These are phyloP conservation scores for Trichoderma polysporum DNA, from an alignment of 2,329 filamentous ascomycete genomes.

Conservation along the genomic window DNA sequence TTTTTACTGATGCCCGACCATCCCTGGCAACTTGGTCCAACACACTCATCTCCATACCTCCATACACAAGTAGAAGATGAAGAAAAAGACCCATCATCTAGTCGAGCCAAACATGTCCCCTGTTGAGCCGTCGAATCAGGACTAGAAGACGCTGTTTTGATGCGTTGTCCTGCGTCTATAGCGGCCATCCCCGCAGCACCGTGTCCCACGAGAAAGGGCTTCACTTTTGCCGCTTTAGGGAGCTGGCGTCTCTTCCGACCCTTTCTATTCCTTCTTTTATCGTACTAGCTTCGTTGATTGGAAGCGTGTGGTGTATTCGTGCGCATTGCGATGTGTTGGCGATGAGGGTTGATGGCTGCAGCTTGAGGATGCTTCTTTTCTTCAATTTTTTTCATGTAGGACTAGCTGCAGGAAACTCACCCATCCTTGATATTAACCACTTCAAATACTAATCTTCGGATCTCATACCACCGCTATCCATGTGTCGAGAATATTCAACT, in stretches of 20 bases:
- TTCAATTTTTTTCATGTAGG: not conserved
- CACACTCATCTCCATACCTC: not conserved
- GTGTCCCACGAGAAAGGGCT: not conserved
- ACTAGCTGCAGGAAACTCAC: not conserved
- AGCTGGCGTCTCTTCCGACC: not conserved
- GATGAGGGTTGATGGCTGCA: not conserved
- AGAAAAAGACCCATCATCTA: not conserved
- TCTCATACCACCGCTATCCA: not conserved
- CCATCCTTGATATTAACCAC: not conserved
- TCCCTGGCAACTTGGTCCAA: not conserved
- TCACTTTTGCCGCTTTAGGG: not conserved
- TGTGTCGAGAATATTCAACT: not conserved
- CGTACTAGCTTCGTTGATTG: not conserved
- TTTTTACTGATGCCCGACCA: not conserved
- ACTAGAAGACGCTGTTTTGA: conserved; percentile 8
- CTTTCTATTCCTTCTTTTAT: not conserved
- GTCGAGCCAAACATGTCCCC: not conserved
- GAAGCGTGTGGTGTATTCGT: not conserved
- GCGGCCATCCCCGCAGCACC: conserved; percentile 13
- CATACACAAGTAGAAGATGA: not conserved
- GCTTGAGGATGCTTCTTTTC: not conserved
- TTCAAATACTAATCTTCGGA: not conserved
- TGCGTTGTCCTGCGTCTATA: conserved; percentile 25
- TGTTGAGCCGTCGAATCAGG: not conserved
- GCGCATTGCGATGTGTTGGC: not conserved